Base-by-base conservation (phyloP, 2,329 filamentous ascomycete species). In the Colletotrichum ledebouriae region DNA sequence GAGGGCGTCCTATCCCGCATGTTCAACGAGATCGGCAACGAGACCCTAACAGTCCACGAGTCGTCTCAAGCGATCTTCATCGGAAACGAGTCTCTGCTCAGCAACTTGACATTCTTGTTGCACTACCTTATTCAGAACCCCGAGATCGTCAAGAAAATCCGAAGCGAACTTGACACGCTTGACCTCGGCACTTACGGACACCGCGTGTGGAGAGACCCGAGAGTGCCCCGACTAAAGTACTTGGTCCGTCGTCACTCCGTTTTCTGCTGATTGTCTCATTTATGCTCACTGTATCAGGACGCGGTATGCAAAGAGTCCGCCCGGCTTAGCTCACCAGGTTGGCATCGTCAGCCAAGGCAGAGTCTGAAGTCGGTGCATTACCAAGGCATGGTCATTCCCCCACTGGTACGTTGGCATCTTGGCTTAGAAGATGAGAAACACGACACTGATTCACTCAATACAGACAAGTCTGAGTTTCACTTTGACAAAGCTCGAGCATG, bases 281-380 rank as follows among this genome's bases (percentile, higher is more conserved):
- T 9, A 44, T 22, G 15, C 44, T 69, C 13, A 60, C 34, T n/a
- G 17, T 1, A 0, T 13, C 15, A 72, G 70, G 70, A 71, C 47
- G 70, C 71, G 6, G 53, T 72, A 6, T 71, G 70, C 12, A 63
- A 67, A n/a, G 71, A 72, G 47, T 70, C 71, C 12, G 66, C 63
- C 4, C 55, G 71, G 5, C 22, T 71, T n/a, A 72, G 71, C 29
- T 66, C 71, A 5, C 71, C 71, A 1, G 46, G 53, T 4, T 72
- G 71, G 71, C 71, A 72, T 53, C 58, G 71, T 6, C 71, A 71
- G n/a, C 71, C 71, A 6, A 53, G 71, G 29, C 67, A 70, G 29
- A 63, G 61, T 25, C 15, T 29, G 15, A 59, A 13, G 11, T 57
- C 33, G 4, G 41, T 69, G 2, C 6, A 64, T 2, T 71, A 69